Percentiles rank a stretch among this genome's conserved stretches.
Conservation (phyloP, 441 rosid genomes). For the Adansonia madagascariensis region DNA sequence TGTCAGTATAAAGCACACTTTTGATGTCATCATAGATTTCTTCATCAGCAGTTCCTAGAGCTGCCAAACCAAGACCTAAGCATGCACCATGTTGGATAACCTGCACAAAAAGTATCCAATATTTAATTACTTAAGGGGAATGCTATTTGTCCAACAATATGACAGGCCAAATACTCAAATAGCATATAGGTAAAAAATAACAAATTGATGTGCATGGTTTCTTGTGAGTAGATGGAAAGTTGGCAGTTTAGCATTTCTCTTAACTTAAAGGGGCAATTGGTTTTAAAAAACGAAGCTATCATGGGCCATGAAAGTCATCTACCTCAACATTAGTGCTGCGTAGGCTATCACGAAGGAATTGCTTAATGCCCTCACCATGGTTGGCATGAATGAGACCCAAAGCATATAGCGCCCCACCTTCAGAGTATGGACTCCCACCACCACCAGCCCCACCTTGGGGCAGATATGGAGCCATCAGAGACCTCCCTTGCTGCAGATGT, state of each 20-base stretch:
- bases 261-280: too few species aligned
- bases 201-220: neutral
- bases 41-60: slow-evolving; percentile 96
- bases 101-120: slow-evolving; percentile 44
- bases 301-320: slow-evolving; percentile 23
- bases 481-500: slow-evolving; percentile 88
- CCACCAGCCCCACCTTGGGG: slow-evolving; percentile 83
- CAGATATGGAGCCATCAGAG: slow-evolving; percentile 94
- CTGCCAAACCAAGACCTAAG: slow-evolving; percentile 97
- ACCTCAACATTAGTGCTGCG: slow-evolving; percentile 92
- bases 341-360: slow-evolving; percentile 85
- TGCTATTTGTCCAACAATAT: neutral
- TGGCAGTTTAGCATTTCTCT: neutral
- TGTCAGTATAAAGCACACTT: slow-evolving; percentile 77
- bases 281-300: neutral
- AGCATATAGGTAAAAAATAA: neutral
- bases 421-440: slow-evolving; percentile 95
- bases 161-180: neutral
- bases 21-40: slow-evolving; percentile 88
- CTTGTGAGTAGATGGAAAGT: neutral
- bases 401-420: slow-evolving; percentile 95
- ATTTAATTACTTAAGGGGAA: neutral
- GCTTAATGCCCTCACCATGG: slow-evolving; percentile 97
- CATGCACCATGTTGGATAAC: slow-evolving; percentile 99
- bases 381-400: slow-evolving; percentile 93